Evolutionary conservation across 257 asterid species (phyloP), one percentile per base, ranked within the genome.

Genomic region (Handroanthus guayacan): DNA sequence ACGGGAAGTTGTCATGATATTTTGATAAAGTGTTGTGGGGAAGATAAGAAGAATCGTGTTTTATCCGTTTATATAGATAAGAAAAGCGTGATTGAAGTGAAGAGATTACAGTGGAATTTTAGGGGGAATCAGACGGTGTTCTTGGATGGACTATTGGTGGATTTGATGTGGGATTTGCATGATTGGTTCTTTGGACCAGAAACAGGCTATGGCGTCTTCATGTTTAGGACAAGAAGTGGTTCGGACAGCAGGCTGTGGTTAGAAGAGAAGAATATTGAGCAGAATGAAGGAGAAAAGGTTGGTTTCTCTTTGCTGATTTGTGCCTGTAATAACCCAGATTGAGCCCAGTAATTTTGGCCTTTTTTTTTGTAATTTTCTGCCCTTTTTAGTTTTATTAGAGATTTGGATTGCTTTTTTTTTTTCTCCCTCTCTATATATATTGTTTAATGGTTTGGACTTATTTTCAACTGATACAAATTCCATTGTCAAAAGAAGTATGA

Each of bases 91-190:
- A 68, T 90, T 13, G 75, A 83, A 9, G 98, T 89, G 75, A 88
- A 84, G 85, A 89, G 96, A 38, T 73, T 94, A 85, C 79, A 83
- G 63, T 94, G 98, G 98, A 94, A 94, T 83, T 92, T 94, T 45
- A 76, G 97, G 5, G 98, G 98, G 36, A 92, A 92, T 82, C 94
- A 90, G 73, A 89, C 89, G 2, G 75, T 94, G 2, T 94, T 90
- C 66, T 45, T 94, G 75, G 98, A 94, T 75, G 97, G 94, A 9
- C 56, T 89, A 31, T 9, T 85, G 83, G 87, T 94, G 69, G 97
- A 94, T 84, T 72, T 94, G 88, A 89, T 94, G 97, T 94, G 97
- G 97, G 97, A 92, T 82, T 89, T 88, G 20, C 95, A 92, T 75
- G 93, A 87, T 34, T 89, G 93, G 97, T 57, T 92, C 43, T 90